A percentile compares a stretch with the other conserved stretches of the same genome.
Conservation (phyloP, 805 yeast genomes). For the Schwanniomyces yamadae region DNA sequence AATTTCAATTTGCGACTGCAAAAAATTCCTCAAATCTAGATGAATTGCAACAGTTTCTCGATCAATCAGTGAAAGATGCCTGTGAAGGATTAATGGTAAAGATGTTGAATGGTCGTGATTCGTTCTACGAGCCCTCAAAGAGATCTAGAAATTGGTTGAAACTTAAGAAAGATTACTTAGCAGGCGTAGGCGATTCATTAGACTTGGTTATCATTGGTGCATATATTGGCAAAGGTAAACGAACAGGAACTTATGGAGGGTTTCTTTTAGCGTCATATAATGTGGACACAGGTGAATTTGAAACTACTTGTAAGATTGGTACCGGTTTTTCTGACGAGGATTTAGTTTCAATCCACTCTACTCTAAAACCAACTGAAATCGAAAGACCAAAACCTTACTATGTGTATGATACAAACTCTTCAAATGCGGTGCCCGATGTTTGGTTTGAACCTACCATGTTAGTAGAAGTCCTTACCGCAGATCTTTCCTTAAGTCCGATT, state of each 20-base stretch:
- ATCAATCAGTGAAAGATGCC: constrained; percentile 81
- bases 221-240: constrained; percentile 87
- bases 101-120: constrained; percentile 75
- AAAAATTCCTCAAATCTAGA: constrained; percentile 67
- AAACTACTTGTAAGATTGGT: constrained; percentile 95
- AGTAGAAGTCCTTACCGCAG: constrained; percentile 91
- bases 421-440: constrained; percentile 80
- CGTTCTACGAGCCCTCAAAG: constrained; percentile 90
- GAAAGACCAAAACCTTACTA: constrained; percentile 63
- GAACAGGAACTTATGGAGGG: constrained; percentile 95
- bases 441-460: constrained; percentile 88
- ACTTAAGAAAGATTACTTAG: constrained; percentile 88
- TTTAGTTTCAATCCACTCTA: constrained; percentile 56
- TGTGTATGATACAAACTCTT: constrained; percentile 56
- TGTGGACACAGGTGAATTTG: constrained; percentile 87
- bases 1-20: constrained; percentile 75
- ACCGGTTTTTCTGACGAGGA: constrained; percentile 92
- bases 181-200: constrained; percentile 93
- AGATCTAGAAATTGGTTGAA: constrained; percentile 95
- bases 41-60: constrained; percentile 81
- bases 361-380: constrained; percentile 66
- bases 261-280: constrained; percentile 88
- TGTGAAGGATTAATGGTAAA: constrained; percentile 98
- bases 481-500: constrained; percentile 81
- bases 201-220: constrained; percentile 95